These are phyloP conservation scores for Asclepias syriaca DNA, from an alignment of 257 asterid species.

Conservation along the genomic window DNA sequence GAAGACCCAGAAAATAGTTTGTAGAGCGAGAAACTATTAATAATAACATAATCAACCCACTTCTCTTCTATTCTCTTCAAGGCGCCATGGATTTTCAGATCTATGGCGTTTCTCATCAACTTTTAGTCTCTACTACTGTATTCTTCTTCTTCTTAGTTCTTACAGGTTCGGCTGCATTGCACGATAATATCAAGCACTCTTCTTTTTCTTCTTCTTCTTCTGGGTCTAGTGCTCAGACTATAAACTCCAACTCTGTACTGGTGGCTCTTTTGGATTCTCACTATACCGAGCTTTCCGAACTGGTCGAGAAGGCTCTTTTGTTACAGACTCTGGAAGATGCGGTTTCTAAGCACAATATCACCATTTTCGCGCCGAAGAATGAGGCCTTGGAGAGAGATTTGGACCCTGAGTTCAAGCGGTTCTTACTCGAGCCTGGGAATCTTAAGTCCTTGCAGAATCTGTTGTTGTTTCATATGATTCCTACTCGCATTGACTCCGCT, in stretches of 20 bases:
- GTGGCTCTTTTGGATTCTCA: constrained; percentile 90
- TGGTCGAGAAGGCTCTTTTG: constrained; percentile 80
- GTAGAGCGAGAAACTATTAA: constrained; percentile 24
- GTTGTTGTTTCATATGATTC: constrained; percentile 74
- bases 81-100: constrained; percentile 82
- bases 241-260: constrained; percentile 75
- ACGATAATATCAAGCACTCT: constrained; percentile 15
- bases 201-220: constrained; percentile 11
- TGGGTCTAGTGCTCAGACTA: constrained; percentile 28
- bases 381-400: constrained; percentile 77
- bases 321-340: constrained; percentile 79
- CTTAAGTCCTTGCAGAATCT: constrained; percentile 73
- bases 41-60: too few relatives aligned
- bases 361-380: constrained; percentile 85
- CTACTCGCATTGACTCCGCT: constrained; percentile 54
- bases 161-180: constrained; percentile 47
- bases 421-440: constrained; percentile 73
- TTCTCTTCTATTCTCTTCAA: constrained; percentile 2
- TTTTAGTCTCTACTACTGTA: constrained; percentile 12
- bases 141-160: constrained; percentile 10
- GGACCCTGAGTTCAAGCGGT: constrained; percentile 89
- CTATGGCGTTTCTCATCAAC: constrained; percentile 50
- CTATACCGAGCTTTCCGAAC: constrained; percentile 88
- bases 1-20: constrained; percentile 4
- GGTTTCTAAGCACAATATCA: constrained; percentile 67